phyloP scores from a whole-genome alignment of 495 filamentous ascomycete species.

The Cercophora scortea region DNA sequence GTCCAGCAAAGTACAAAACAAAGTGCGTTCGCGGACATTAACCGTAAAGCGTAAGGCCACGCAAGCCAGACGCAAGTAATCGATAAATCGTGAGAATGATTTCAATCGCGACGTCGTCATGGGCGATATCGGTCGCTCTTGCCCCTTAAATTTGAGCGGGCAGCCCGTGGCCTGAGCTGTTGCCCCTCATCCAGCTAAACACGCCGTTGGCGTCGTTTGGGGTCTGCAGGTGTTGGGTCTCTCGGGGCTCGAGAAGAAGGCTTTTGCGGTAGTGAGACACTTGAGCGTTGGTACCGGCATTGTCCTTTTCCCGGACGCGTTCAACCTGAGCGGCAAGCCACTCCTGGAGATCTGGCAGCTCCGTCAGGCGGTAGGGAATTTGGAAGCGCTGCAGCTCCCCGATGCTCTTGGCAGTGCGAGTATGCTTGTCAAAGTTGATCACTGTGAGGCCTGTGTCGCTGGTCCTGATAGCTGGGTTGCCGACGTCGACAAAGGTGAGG shows the following conservation, averaged over 20 bases:
- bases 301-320: constrained; percentile 70
- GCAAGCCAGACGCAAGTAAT: background rate
- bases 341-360: constrained; percentile 84
- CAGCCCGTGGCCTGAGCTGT: constrained; percentile 11
- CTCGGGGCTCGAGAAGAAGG: constrained; percentile 78
- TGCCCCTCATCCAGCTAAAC: constrained; percentile 26
- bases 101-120: no score
- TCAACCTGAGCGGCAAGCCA: constrained; percentile 86
- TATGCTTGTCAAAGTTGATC: constrained; percentile 98
- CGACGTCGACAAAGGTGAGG: constrained; percentile 81
- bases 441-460: constrained; percentile 52
- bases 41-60: background rate
- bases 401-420: constrained; percentile 89
- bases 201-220: constrained; percentile 38
- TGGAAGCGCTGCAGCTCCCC: constrained; percentile 96
- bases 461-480: constrained; percentile 69
- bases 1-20: background rate
- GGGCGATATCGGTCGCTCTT: background rate
- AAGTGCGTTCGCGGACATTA: background rate
- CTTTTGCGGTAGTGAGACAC: constrained; percentile 80
- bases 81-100: background rate
- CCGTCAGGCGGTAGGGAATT: constrained; percentile 79
- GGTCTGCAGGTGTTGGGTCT: constrained; percentile 43
- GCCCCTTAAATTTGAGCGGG: constrained; percentile 10
- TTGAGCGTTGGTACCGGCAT: constrained; percentile 60